A percentile compares a stretch with the other conserved stretches of the same genome.
Evolutionary conservation across 805 yeast genomes (phyloP).

Genomic region (Yamadazyma nakazawae): DNA sequence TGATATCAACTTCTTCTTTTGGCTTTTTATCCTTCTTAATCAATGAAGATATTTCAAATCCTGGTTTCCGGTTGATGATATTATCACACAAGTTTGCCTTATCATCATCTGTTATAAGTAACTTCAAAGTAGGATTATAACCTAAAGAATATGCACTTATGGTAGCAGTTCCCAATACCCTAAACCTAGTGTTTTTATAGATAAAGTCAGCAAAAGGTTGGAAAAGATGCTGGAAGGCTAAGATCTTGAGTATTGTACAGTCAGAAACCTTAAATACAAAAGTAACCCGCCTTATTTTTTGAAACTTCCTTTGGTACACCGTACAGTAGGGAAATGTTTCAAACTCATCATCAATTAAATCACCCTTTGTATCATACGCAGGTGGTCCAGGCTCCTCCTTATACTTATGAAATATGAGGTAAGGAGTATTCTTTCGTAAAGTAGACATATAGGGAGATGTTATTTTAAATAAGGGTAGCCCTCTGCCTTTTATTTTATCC

Average conservation of each 20-base stretch:
- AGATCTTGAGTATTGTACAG: constrained; percentile 21
- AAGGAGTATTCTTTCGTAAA: constrained; percentile 34
- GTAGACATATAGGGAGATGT: constrained; percentile 34
- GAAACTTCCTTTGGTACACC: constrained; percentile 27
- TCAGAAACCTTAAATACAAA: constrained; percentile 25
- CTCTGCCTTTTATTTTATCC: constrained; percentile 29
- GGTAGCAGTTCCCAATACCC: constrained; percentile 36
- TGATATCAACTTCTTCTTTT: constrained; percentile 4
- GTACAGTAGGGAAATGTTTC: constrained; percentile 35
- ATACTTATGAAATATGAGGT: constrained; percentile 28
- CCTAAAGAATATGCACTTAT: constrained; percentile 25
- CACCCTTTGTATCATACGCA: constrained; percentile 14
- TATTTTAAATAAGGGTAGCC: constrained; percentile 36
- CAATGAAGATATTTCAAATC: constrained; percentile 17
- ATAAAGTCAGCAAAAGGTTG: constrained; percentile 39
- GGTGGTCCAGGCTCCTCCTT: constrained; percentile 25
- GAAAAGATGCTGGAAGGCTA: constrained; percentile 33
- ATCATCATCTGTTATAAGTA: constrained; percentile 31
- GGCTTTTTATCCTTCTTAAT: constrained; percentile 8
- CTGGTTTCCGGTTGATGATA: constrained; percentile 28
- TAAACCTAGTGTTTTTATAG: constrained; percentile 34
- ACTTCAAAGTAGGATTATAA: constrained; percentile 32
- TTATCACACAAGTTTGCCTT: constrained; percentile 36
- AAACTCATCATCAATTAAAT: constrained; percentile 20
- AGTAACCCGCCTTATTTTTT: constrained; percentile 24